phyloP scores from a whole-genome alignment of 225 moss, liverwort and hornwort species.

The Pseudisothecium myosuroides region DNA sequence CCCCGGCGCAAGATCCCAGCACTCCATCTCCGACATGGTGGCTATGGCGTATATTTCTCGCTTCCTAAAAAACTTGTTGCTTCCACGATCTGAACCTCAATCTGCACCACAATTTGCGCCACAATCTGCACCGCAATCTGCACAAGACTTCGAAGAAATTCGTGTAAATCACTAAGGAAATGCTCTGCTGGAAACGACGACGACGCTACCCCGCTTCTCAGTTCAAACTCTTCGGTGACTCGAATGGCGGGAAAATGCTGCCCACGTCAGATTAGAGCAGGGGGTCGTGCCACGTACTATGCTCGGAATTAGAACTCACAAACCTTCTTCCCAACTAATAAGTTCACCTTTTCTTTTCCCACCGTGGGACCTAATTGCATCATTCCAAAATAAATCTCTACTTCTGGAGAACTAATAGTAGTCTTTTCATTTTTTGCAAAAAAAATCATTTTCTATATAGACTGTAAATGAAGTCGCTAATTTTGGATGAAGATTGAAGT shows the following conservation, averaged over 20 bases:
- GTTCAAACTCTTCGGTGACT: background rate
- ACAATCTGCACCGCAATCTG: too few relatives aligned
- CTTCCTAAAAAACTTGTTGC: background rate
- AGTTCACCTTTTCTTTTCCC: too few relatives aligned
- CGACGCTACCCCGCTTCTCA: background rate
- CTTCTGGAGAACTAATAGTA: too few relatives aligned
- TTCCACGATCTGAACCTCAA: background rate
- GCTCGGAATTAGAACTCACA: background rate
- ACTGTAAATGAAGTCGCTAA: background rate
- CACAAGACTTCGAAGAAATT: background rate
- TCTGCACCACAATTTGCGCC: background rate
- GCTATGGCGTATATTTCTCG: background rate
- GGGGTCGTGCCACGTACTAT: background rate
- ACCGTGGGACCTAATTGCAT: background rate
- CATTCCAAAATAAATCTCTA: background rate
- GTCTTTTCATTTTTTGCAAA: background rate
- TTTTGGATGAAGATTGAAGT: background rate
- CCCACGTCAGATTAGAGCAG: background rate
- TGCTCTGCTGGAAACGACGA: too few relatives aligned
- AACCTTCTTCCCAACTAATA: background rate
- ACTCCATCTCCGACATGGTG: background rate
- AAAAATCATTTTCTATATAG: fast-evolving
- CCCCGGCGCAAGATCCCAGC: conserved; percentile 10
- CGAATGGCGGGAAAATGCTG: background rate
- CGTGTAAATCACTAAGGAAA: background rate